Conservation (phyloP, 805 yeast species). For the Teunomyces aglyptinius region DNA sequence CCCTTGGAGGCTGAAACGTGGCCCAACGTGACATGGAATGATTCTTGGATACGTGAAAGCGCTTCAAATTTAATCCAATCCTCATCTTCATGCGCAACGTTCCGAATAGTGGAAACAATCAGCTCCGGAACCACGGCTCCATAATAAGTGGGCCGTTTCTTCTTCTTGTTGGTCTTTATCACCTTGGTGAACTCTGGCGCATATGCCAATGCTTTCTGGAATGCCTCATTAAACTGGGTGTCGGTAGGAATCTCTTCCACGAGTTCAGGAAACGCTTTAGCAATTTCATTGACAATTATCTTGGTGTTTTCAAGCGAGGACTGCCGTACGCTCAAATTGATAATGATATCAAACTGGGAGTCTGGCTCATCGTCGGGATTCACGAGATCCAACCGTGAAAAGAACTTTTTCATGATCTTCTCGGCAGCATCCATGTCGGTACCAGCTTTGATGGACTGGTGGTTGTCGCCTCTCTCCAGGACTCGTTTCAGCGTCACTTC, state of each 20-base stretch:
- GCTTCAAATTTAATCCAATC: conserved; percentile 25
- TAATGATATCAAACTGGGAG: conserved; percentile 58
- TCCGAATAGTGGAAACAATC: not conserved
- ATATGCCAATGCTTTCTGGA: conserved; percentile 50
- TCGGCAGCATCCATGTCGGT: conserved; percentile 50
- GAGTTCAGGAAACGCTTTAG: conserved; percentile 43
- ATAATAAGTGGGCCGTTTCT: conserved; percentile 41
- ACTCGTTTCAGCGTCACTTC: conserved; percentile 60
- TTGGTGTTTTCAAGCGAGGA: conserved; percentile 16
- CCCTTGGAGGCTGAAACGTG: conserved; percentile 34
- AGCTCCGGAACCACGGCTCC: conserved; percentile 11
- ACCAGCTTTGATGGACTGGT: conserved; percentile 69
- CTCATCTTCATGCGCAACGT: not conserved
- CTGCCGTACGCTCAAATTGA: conserved; percentile 49
- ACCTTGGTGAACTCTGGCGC: conserved; percentile 50
- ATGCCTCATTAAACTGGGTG: conserved; percentile 44
- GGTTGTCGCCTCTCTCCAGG: conserved; percentile 74
- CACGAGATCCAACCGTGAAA: conserved; percentile 65
- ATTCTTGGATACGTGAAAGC: conserved; percentile 42
- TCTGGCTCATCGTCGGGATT: conserved; percentile 54
- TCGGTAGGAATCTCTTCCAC: conserved; percentile 23
- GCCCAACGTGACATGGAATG: conserved; percentile 67
- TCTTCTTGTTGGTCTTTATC: conserved; percentile 13
- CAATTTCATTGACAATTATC: conserved; percentile 22
- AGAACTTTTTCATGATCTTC: conserved; percentile 71